Percentiles rank a stretch among this genome's conserved stretches.
These are phyloP conservation scores for Pythium aquatile DNA, from an alignment of 352 stramenopile genomes.

Conservation along the genomic window DNA sequence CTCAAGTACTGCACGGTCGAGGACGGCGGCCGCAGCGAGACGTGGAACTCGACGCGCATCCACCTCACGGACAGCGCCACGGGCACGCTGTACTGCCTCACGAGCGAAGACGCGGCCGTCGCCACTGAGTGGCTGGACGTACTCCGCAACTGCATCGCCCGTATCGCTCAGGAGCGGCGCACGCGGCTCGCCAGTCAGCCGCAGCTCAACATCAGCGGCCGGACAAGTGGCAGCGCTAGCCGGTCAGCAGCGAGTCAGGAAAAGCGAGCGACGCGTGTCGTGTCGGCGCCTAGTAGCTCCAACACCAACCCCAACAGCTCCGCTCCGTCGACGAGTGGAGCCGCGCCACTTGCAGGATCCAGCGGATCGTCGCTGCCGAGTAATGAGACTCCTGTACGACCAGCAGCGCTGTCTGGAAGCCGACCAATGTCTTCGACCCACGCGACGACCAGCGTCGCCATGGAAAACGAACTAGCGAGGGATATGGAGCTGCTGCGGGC, in stretches of 20 bases:
- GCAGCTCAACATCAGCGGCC: background rate
- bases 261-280: conserved; percentile 18
- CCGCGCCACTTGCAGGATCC: background rate
- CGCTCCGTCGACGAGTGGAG: background rate
- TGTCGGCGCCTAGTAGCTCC: conserved; percentile 18
- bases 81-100: conserved; percentile 78
- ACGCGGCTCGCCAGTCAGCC: conserved; percentile 16
- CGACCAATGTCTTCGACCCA: conserved; percentile 33
- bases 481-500: conserved; percentile 62
- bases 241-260: background rate
- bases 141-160: conserved; percentile 47
- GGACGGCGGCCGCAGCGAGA: conserved; percentile 73
- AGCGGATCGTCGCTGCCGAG: background rate
- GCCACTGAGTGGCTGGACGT: conserved; percentile 71
- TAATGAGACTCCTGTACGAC: background rate
- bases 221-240: background rate
- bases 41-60: conserved; percentile 79
- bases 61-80: conserved; percentile 69
- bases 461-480: conserved; percentile 73
- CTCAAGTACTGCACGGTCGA: conserved; percentile 73
- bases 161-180: conserved; percentile 9
- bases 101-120: conserved; percentile 51
- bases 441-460: conserved; percentile 57
- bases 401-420: background rate
- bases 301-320: background rate